Evolutionary conservation across 1,284 basidiomycete species (phyloP), one percentile per base, ranked within the genome.

Genomic region (Puccinia novopanici): DNA sequence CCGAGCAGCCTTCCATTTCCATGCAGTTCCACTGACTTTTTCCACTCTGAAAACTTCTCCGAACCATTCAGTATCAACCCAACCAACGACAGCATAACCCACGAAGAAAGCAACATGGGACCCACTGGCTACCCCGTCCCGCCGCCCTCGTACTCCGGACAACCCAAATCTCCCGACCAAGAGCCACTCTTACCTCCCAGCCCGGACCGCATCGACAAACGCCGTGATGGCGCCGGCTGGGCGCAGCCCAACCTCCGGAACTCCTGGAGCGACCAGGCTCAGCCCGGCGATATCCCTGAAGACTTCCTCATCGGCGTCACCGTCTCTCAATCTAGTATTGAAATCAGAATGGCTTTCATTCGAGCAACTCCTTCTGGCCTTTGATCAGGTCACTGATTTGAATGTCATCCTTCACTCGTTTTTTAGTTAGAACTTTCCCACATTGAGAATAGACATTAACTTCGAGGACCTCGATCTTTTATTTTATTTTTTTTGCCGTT

Each of bases 281-380:
- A 68, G 22, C 22, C 75, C 27, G 50, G 59, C 22, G 75, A 55
- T n/a, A 68, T 78, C 6, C 63, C 61, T 12, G 75, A 78, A 68
- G 75, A 78, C 54, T 68, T 68, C 22, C 65, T 78, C 13, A 42
- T 78, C 37, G 75, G 75, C 37, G 63, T 78, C 27, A 78, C 77
- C 24, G 77, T 79, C 4, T 79, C 68, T 61, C 77, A 79, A 72
- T 71, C 77, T 34, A 57, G 63, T 63, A 50, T 79, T 42, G 77
- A 71, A 45, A 79, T 79, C 42, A 42, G 77, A n/a, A 71, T 79
- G 67, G 77, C 77, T 13, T 79, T 79, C 37, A 79, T 79, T 72
- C 50, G 77, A n/a, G n/a, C n/a, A n/a, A n/a, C n/a, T n/a, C n/a
- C n/a, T n/a, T n/a, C n/a, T n/a, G n/a, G n/a, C n/a, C n/a, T n/a